Percentiles rank a stretch among this genome's conserved stretches.
phyloP scores from a whole-genome alignment of 257 asterid species.

The Fraxinus anomala region DNA sequence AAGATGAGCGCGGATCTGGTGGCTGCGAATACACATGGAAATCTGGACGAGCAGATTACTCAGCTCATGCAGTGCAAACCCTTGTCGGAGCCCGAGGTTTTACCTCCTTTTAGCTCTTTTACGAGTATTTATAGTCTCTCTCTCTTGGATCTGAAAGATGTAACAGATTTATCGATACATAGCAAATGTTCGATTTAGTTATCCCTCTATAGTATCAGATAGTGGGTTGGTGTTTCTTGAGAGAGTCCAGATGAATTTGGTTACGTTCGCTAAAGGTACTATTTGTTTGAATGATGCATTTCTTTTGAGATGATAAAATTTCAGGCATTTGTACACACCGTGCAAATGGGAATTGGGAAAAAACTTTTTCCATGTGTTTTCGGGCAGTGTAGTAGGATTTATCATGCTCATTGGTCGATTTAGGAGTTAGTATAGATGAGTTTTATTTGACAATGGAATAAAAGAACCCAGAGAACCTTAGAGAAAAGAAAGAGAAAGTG shows the following conservation, averaged over 20 bases:
- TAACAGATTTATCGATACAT: background rate
- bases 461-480: background rate
- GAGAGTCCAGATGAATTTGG: background rate
- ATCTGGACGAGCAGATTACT: conserved; percentile 87
- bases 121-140: background rate
- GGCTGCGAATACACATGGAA: conserved; percentile 70
- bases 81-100: conserved; percentile 82
- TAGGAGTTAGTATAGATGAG: conserved; percentile 22
- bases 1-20: conserved; percentile 90
- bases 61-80: conserved; percentile 99
- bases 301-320: background rate
- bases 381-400: conserved; percentile 17
- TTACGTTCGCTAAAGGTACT: background rate
- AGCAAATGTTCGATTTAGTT: too few species aligned
- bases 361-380: conserved; percentile 11
- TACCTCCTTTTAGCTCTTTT: background rate
- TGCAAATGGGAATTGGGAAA: conserved; percentile 15
- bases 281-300: background rate
- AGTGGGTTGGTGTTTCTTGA: background rate
- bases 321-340: background rate
- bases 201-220: background rate
- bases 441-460: conserved; percentile 15
- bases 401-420: background rate
- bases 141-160: conserved; percentile 36
- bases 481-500: conserved; percentile 13